Base-by-base conservation (phyloP, 2,329 filamentous ascomycete genomes). In the Fusarium sacchari region DNA sequence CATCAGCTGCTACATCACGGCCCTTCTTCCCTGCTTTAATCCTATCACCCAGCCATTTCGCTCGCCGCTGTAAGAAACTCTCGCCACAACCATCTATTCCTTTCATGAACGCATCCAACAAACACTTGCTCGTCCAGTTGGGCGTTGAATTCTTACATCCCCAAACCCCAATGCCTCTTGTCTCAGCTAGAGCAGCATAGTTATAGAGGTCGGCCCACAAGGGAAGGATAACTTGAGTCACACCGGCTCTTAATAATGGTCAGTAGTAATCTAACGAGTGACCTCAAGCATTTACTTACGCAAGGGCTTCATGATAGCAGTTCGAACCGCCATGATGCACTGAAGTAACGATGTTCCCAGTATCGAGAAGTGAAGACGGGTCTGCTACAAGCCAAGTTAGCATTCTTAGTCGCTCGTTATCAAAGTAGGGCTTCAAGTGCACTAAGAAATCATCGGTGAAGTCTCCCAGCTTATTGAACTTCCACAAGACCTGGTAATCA, bases 161-260 rank as follows among this genome's bases (percentile, higher is more conserved):
- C 77, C 82, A 84, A 1, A 84, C 67, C 1, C 85, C 86, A 17
- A 87, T 79, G 0, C 82, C 82, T 0, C 85, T 72, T 56, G 79
- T 82, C 72, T 87, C 85, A 0, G 81, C 83, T 5, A 82, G 80
- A 20, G 78, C 77, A 13, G 85, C 85, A 60, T 82, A 86, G 55
- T 85, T 84, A 60, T 85, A 86, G 1, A 82, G 80, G 57, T 87
- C 86, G 2, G 82, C 77, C 86, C 86, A 87, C 1, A 82, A 68
- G 0, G 86, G 85, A 3, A 88, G 78, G 11, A 87, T 69, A 11
- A 87, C 72, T 44, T 87, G 86, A 4, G 86, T 83, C 8, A 85
- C 78, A 5, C 85, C 85, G 15, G 81, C 79, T 9, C 85, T 65
- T 24, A 1, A 0, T 3, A 24, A 5, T 30, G 1, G 7, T 66